These are phyloP conservation scores for Botrytis deweyae DNA, from an alignment of 2,329 filamentous ascomycete species.

Conservation along the genomic window DNA sequence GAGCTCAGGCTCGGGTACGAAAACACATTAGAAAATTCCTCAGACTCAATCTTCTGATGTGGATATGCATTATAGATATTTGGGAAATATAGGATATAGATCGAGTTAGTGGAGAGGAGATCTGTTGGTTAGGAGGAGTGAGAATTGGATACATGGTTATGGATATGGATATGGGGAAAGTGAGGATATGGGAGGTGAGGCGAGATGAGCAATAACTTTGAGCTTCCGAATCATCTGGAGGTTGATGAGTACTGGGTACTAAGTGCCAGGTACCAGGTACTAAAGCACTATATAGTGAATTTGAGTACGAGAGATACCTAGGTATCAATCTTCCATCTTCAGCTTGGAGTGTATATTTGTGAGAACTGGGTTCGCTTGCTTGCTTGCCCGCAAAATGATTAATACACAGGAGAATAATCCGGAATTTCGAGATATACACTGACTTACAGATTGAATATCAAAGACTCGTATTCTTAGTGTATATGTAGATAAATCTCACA, in stretches of 20 bases:
- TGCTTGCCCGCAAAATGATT: background rate
- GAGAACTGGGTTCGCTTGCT: background rate
- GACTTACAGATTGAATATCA: background rate
- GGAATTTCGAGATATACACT: no score
- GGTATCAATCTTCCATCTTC: background rate
- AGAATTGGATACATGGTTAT: background rate
- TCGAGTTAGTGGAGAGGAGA: background rate
- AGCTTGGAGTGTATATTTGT: background rate
- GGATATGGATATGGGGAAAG: background rate
- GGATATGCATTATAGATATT: background rate
- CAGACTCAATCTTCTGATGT: background rate
- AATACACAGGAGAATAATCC: background rate
- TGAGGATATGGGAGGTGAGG: background rate
- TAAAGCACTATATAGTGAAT: background rate
- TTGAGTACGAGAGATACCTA: background rate
- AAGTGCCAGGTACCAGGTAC: background rate
- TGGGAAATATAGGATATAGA: background rate
- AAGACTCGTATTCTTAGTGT: background rate
- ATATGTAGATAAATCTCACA: background rate
- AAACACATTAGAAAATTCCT: background rate
- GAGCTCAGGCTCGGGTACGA: background rate
- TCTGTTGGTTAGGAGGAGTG: background rate
- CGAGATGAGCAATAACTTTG: background rate
- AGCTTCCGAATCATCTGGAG: background rate
- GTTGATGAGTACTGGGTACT: background rate